Base-by-base conservation (phyloP, 495 filamentous ascomycete species). In the Cenococcum geophilum region DNA sequence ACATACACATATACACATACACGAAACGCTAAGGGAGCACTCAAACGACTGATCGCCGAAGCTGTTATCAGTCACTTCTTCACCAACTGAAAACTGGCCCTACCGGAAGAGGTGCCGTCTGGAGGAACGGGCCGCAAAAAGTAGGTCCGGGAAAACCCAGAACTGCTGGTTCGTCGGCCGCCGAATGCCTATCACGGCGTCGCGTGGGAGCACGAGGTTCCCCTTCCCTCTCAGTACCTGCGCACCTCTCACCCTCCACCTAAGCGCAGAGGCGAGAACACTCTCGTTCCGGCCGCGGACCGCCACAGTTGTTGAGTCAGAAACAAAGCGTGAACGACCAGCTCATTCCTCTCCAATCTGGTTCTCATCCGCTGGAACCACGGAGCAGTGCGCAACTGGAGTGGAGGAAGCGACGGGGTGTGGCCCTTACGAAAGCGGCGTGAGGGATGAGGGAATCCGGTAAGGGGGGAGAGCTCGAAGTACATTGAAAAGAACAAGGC, bases 31-130 rank as follows among this genome's bases (percentile, higher is more conserved):
- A 1, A 4, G 21, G 20, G 21, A 52, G 14, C 9, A 4, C 6
- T 23, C 49, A 52, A 52, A 49, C 45, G 49, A 52, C 23, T 9
- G 49, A 63, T 63, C 57, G 51, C 57, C 61, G 10, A 51, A 48
- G 32, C 20, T 42, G 58, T 57, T 64, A 64, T 68, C 61, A 55
- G 52, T 18, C 27, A 5, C 12, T 2, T 14, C 5, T 25, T 32
- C 57, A 21, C 64, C 65, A 68, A 64, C 48, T 58, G 65, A 58
- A 60, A 52, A 32, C 27, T 6, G 27, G 27, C 27, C 27, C 27
- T 32, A 32, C 27, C 27, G 27, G 27, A 32, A 32, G 3, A 3
- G 27, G 3, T 32, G 27, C 27, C 27, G 27, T 6, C 27, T 6
- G 6, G 27, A 51, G 61, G 61, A 27, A 47, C 61, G 61, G 45